phyloP scores from a whole-genome alignment of 805 yeast species.

The Kodamaea neixiangensis region DNA sequence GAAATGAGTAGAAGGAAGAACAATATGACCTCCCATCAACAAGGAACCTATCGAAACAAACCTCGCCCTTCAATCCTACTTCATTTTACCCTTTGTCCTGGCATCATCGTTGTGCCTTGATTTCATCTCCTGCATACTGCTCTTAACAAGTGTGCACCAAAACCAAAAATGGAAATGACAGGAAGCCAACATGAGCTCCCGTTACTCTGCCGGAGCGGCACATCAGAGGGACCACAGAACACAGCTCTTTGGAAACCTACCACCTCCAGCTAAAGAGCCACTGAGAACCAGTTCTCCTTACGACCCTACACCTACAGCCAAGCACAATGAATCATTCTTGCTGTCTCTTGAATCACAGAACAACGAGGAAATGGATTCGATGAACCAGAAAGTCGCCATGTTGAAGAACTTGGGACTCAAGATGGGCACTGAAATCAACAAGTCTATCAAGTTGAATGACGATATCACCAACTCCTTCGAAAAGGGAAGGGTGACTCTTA shows the following conservation, averaged over 20 bases:
- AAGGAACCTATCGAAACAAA: too few species aligned
- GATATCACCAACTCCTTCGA: constrained; percentile 43
- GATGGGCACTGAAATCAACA: constrained; percentile 48
- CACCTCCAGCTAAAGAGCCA: constrained; percentile 19
- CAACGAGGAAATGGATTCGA: constrained; percentile 41
- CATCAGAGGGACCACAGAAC: constrained; percentile 46
- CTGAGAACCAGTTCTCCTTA: constrained; percentile 41
- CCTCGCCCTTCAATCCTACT: too few species aligned
- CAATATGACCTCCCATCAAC: neutral
- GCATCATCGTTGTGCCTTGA: neutral
- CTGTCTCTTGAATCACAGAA: constrained; percentile 47
- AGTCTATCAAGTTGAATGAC: constrained; percentile 41
- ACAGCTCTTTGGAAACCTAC: constrained; percentile 32
- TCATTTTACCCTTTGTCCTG: too few species aligned
- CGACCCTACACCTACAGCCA: constrained; percentile 35
- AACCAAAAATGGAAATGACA: neutral
- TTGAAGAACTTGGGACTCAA: constrained; percentile 42
- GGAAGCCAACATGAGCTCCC: constrained; percentile 13
- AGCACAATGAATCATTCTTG: constrained; percentile 43
- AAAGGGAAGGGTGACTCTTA: constrained; percentile 40
- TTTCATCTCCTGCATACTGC: neutral
- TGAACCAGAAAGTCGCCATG: constrained; percentile 44
- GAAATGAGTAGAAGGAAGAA: too few species aligned
- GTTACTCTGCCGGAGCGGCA: constrained; percentile 23
- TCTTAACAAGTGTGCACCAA: constrained; percentile 1